Conservation (phyloP, 495 filamentous ascomycete species). For the Penicillium antarcticum region DNA sequence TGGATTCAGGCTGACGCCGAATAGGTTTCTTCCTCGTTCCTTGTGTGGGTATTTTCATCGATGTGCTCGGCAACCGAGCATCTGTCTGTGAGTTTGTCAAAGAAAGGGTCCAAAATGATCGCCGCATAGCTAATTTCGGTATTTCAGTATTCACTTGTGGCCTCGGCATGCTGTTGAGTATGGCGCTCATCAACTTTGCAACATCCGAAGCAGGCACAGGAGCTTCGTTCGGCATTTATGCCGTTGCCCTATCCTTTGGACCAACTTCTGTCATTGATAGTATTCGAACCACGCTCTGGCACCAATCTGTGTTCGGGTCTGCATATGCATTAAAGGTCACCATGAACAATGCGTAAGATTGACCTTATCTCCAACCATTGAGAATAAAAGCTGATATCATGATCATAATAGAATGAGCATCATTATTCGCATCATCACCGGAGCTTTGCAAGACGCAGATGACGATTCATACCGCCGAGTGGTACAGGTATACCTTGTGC, state of each 20-base stretch:
- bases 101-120: not conserved
- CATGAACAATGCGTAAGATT: slow-evolving; percentile 41
- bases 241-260: slow-evolving; percentile 36
- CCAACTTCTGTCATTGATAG: slow-evolving; percentile 43
- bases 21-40: slow-evolving; percentile 42
- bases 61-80: slow-evolving; percentile 40
- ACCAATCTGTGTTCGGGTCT: slow-evolving; percentile 44
- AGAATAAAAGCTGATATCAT: not conserved
- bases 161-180: slow-evolving; percentile 36
- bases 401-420: slow-evolving; percentile 36
- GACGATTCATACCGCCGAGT: slow-evolving; percentile 36
- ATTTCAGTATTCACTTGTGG: slow-evolving; percentile 33
- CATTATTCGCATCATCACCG: slow-evolving; percentile 41
- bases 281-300: slow-evolving; percentile 41
- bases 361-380: not conserved
- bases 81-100: slow-evolving; percentile 31
- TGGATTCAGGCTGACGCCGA: not conserved
- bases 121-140: not conserved
- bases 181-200: slow-evolving; percentile 39
- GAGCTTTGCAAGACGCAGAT: slow-evolving; percentile 42
- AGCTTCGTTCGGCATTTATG: slow-evolving; percentile 43
- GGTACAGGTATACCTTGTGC: slow-evolving; percentile 39
- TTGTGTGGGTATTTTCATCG: slow-evolving; percentile 40
- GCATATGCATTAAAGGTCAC: slow-evolving; percentile 43
- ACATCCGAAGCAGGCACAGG: slow-evolving; percentile 31